Evolutionary conservation across 805 yeast genomes (phyloP), one percentile per base, ranked within the genome.

Genomic region (Starmerella apis): DNA sequence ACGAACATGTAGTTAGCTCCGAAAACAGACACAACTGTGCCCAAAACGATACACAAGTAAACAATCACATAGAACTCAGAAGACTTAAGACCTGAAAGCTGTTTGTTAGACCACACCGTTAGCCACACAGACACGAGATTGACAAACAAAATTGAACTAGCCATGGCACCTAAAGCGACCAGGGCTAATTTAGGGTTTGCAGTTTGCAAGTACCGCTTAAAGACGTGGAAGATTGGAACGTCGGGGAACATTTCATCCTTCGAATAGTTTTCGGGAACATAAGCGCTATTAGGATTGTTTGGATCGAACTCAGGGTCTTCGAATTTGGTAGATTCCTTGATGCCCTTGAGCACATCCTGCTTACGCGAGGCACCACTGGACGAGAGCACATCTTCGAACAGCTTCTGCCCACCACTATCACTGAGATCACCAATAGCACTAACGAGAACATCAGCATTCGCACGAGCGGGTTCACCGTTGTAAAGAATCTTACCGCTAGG

Each of bases 391-490:
- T 27, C 23, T 42, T 66, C 68, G 2, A 88, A 74, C 63, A 88
- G 86, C 19, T 84, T 78, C 23, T 49, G 54, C 25, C 41, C 16
- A 63, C 92, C 97, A 3, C 27, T 27, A 2, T 31, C 46, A 20
- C 22, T 23, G 6, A 16, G 14, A 18, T 42, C 47, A 14, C 50
- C 43, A 30, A 20, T 31, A 6, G 49, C 42, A 10, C 47, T 39
- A 14, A 33, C 28, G 2, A 43, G 32, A 6, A 24, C 43, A 2
- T 27, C 46, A 1, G 50, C 44, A 3, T 32, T 25, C 2, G 50
- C 53, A 1, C 25, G n/a, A 7, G 30, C 10, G 3, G 46, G 43
- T 4, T 23, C 35, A 9, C 53, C 53, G 16, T 43, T 46, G 30
- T 43, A 50, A 2, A 42, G 37, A 4, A 43, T 22, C 3, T 22